phyloP scores from a whole-genome alignment of 768 basidiomycete genomes.

The Asterophora parasitica region DNA sequence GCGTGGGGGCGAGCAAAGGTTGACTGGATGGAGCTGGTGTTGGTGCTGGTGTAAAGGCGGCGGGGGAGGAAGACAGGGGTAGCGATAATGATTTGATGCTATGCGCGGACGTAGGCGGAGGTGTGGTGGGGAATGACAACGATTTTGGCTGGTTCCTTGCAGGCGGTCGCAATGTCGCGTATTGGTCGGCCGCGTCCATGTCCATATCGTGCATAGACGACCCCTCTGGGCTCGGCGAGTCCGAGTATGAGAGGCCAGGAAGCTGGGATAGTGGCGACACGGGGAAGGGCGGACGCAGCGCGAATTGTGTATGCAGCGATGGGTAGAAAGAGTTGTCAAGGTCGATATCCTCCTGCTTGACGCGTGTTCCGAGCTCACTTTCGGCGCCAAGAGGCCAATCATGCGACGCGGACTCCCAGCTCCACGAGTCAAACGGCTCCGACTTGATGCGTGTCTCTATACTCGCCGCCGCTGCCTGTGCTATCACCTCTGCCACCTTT shows the following conservation, averaged over 20 bases:
- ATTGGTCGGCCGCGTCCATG: slow-evolving; percentile 2
- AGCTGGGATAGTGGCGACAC: slow-evolving; percentile 25
- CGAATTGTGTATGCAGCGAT: slow-evolving; percentile 21
- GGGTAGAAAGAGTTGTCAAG: slow-evolving; percentile 32
- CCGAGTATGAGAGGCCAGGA: slow-evolving; percentile 23
- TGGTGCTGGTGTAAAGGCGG: too few species aligned
- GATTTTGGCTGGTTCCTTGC: slow-evolving; percentile 31
- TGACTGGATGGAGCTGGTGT: slow-evolving; percentile 15
- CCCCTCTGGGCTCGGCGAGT: slow-evolving; percentile 19
- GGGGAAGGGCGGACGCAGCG: slow-evolving; percentile 24
- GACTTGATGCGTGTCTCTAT: slow-evolving; percentile 34
- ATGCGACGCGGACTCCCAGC: slow-evolving; percentile 32
- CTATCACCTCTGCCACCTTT: slow-evolving; percentile 39
- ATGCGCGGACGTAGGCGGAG: slow-evolving; percentile 1
- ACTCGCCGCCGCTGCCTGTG: slow-evolving; percentile 32
- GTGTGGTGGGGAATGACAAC: slow-evolving; percentile 18
- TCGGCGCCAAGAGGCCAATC: slow-evolving; percentile 27
- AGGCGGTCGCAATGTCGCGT: slow-evolving; percentile 32
- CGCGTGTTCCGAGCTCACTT: slow-evolving; percentile 24
- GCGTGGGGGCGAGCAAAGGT: slow-evolving; percentile 18
- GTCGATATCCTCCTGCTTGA: slow-evolving; percentile 48
- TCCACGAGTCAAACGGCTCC: slow-evolving; percentile 42
- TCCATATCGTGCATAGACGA: slow-evolving; percentile 5
- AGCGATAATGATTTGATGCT: slow-evolving; percentile 2
- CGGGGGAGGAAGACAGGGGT: slow-evolving; percentile 9